Conservation (phyloP, 768 basidiomycete genomes). For the Pleurotus giganteus region DNA sequence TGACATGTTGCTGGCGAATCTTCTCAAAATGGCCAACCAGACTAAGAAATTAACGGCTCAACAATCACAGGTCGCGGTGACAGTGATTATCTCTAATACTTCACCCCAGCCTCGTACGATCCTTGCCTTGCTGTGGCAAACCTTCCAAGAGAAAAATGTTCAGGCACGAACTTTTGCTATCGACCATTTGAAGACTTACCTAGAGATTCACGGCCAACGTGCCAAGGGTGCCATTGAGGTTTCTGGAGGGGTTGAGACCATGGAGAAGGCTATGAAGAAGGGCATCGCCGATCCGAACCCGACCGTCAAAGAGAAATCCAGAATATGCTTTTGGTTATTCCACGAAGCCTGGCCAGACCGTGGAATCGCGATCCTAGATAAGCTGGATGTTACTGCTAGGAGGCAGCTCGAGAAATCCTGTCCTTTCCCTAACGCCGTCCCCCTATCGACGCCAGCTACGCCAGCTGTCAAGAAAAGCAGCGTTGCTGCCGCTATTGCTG, state of each 20-base stretch:
- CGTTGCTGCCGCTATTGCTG: slow-evolving; percentile 84
- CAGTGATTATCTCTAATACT: slow-evolving; percentile 64
- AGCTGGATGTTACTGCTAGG: slow-evolving; percentile 63
- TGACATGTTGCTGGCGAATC: slow-evolving; percentile 71
- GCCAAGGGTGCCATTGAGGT: slow-evolving; percentile 67
- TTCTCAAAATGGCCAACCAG: slow-evolving; percentile 82
- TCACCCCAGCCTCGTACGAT: slow-evolving; percentile 70
- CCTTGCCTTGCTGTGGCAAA: slow-evolving; percentile 65
- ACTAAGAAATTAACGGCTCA: slow-evolving; percentile 93
- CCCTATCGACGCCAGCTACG: slow-evolving; percentile 42
- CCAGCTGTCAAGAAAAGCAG: slow-evolving; percentile 77
- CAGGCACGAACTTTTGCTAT: slow-evolving; percentile 68
- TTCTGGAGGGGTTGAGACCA: slow-evolving; percentile 59
- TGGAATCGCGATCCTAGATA: slow-evolving; percentile 59
- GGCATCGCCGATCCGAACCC: slow-evolving; percentile 79
- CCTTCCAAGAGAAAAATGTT: slow-evolving; percentile 77
- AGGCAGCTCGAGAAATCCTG: slow-evolving; percentile 89
- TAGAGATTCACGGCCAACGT: slow-evolving; percentile 70
- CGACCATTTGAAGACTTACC: slow-evolving; percentile 69
- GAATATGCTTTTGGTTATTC: slow-evolving; percentile 80
- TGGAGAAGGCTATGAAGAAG: slow-evolving; percentile 76
- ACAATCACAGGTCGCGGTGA: slow-evolving; percentile 74
- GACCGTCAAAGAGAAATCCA: slow-evolving; percentile 68
- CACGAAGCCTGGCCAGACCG: slow-evolving; percentile 72
- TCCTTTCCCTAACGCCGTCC: slow-evolving; percentile 51